phyloP scores from a whole-genome alignment of 2,329 filamentous ascomycete species.

The Amylocarpus encephaloides region DNA sequence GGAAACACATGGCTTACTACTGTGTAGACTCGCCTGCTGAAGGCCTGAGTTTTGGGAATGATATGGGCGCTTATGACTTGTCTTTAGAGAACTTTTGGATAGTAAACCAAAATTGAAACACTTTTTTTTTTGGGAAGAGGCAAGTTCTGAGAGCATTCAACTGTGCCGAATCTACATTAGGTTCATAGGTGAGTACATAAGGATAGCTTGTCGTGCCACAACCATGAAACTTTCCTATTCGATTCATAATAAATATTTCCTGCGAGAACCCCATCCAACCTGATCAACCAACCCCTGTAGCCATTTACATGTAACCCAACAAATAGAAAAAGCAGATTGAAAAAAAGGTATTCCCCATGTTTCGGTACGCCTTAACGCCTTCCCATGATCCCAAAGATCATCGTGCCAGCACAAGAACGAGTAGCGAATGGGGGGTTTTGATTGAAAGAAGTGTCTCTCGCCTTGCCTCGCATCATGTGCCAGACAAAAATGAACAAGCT shows the following conservation, averaged over 20 bases:
- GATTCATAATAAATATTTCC: no score
- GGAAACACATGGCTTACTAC: no score
- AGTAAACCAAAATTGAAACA: neutral
- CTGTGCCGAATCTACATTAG: no score
- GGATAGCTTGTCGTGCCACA: no score
- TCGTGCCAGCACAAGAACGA: slow-evolving; percentile 25
- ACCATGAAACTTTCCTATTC: no score
- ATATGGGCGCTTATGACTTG: neutral
- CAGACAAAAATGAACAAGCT: neutral
- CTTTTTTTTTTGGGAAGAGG: no score
- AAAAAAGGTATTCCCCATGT: neutral
- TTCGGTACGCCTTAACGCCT: slow-evolving; percentile 20
- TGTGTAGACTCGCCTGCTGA: no score
- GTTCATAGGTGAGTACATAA: no score
- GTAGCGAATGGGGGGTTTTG: slow-evolving; percentile 19
- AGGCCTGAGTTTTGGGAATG: no score
- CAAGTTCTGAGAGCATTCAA: no score
- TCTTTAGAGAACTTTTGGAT: neutral
- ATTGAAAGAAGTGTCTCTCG: slow-evolving; percentile 13
- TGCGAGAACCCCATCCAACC: no score
- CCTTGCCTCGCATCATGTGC: neutral
- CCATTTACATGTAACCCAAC: neutral
- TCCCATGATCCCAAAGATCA: slow-evolving; percentile 25
- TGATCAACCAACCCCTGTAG: neutral
- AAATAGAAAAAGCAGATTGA: neutral